Evolutionary conservation across 768 basidiomycete species (phyloP).

Genomic region (Sporobolomyces pararoseus): DNA sequence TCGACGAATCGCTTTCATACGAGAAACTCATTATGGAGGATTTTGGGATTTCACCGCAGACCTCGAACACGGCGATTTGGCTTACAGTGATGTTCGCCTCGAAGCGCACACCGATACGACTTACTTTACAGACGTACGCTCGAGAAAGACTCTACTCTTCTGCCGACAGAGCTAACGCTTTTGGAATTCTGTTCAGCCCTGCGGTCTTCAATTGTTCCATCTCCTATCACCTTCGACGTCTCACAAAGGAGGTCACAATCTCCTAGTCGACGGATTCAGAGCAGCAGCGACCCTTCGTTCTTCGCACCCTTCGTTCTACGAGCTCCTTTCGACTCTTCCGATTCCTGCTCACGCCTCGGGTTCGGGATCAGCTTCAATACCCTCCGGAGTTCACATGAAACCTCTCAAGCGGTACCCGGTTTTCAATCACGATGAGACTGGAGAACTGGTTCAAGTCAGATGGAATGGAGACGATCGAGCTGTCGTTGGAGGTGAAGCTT

Average conservation of each 20-base stretch:
- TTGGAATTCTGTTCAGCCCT: slow-evolving; percentile 59
- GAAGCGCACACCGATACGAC: slow-evolving; percentile 77
- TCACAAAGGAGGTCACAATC: slow-evolving; percentile 72
- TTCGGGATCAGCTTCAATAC: slow-evolving; percentile 53
- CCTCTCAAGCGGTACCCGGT: slow-evolving; percentile 66
- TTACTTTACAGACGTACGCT: slow-evolving; percentile 60
- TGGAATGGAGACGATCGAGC: slow-evolving; percentile 97
- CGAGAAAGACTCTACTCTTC: no score
- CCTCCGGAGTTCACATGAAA: slow-evolving; percentile 49
- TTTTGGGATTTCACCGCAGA: slow-evolving; percentile 98
- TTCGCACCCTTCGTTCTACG: slow-evolving; percentile 67
- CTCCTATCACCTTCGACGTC: slow-evolving; percentile 64
- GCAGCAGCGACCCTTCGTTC: slow-evolving; percentile 73
- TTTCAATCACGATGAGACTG: slow-evolving; percentile 62
- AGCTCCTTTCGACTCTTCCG: slow-evolving; percentile 62
- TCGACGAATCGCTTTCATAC: slow-evolving; percentile 74
- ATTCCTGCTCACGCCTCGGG: slow-evolving; percentile 88
- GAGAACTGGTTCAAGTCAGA: slow-evolving; percentile 70
- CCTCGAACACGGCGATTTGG: slow-evolving; percentile 83
- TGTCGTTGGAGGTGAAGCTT: slow-evolving; percentile 57
- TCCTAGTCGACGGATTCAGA: slow-evolving; percentile 96
- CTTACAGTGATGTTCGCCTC: slow-evolving; percentile 83
- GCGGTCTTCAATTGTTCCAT: slow-evolving; percentile 94
- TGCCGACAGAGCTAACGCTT: no score
- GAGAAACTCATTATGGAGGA: slow-evolving; percentile 84